Conservation (phyloP, 2,329 filamentous ascomycete genomes). For the Sporothrix dimorphospora region DNA sequence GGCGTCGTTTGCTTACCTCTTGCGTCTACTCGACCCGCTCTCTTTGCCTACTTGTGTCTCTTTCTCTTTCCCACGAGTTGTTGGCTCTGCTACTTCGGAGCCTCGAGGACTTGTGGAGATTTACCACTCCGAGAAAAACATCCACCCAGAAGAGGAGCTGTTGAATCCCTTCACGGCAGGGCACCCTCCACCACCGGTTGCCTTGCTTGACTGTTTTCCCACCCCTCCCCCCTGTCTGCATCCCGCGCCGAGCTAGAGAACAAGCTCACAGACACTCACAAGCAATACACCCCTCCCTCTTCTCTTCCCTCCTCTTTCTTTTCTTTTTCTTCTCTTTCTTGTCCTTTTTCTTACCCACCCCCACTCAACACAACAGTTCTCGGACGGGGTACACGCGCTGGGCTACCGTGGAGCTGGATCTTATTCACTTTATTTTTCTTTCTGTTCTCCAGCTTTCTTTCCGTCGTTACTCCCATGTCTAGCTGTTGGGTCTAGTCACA, state of each 20-base stretch:
- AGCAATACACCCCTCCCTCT: not conserved
- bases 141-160: not conserved
- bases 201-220: conserved; percentile 5
- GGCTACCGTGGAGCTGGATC: conserved; percentile 33
- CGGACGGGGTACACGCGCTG: not conserved
- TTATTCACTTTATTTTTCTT: conserved; percentile 1
- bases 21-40: not conserved
- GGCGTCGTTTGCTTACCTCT: not conserved
- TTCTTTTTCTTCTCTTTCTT: not conserved
- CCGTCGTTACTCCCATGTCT: conserved; percentile 15
- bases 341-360: conserved; percentile 23
- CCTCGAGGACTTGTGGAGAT: conserved; percentile 6
- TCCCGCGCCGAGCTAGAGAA: conserved; percentile 12
- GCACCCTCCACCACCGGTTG: not conserved
- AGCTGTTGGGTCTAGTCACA: not conserved
- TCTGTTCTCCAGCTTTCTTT: conserved; percentile 7
- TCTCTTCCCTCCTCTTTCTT: not conserved
- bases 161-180: not conserved
- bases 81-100: not conserved
- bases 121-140: not conserved
- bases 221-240: conserved; percentile 13
- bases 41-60: not conserved
- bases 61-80: not conserved
- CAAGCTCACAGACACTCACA: conserved; percentile 14
- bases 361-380: conserved; percentile 7